Evolutionary conservation across 2,329 filamentous ascomycete species (phyloP), one percentile per base, ranked within the genome.

Genomic region (Paracoccidioides brasiliensis): DNA sequence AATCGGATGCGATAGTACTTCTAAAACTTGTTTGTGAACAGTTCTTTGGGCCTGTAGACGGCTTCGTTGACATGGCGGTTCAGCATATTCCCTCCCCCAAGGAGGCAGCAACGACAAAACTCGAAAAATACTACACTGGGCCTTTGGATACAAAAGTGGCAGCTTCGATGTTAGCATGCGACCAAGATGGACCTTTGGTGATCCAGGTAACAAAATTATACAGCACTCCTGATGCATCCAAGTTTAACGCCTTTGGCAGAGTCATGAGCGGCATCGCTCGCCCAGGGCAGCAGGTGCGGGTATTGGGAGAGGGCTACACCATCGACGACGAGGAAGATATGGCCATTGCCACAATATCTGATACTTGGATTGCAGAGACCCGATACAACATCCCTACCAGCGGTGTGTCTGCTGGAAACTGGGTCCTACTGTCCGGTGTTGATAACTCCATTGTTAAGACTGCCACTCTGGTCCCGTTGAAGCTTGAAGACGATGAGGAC

Each of bases 371-470:
- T 61, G 86, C 86, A 6, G 89, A 97, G 71, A 90, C 90, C 30
- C 79, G 90, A 66, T 98, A 98, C 73, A 95, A 90, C 62, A 86
- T 98, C 49, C 83, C 89, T 2, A 90, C 88, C 0, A 89, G 90
- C 62, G 93, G 93, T 52, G 84, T 98, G 32, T 93, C 93, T 5
- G 93, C 93, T 0, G 93, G 93, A 45, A 96, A 94, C 67, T 87
- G 89, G 77, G 91, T 94, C 12, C 75, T 98, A n/a, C 78, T 98
- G 14, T 84, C 87, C 55, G 93, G 91, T 12, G 84, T 98, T 33
- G 91, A 97, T 74, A 97, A 97, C 70, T 96, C 90, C 4, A 97
- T 98, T 64, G 89, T 97, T 73, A 98, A 98, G 73, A 91, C 90
- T 2, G 93, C 93, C 7, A 98, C 93, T 0, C 79, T 98, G 50